phyloP scores from a whole-genome alignment of 257 asterid genomes.

The Solanum chiquidenum region DNA sequence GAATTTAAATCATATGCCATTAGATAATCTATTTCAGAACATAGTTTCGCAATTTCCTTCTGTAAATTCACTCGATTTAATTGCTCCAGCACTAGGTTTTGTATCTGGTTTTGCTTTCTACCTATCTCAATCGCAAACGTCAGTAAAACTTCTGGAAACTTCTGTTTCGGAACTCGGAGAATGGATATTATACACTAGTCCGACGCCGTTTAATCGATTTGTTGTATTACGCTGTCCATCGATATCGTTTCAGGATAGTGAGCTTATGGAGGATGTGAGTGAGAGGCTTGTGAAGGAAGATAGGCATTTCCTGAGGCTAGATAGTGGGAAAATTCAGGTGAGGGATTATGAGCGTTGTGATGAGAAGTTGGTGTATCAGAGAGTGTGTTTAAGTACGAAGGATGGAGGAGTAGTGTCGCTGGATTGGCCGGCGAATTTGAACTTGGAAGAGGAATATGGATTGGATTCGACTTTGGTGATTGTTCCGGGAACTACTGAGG shows the following conservation, averaged over 20 bases:
- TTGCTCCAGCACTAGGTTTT: slow-evolving; percentile 64
- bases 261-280: slow-evolving; percentile 47
- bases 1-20: slow-evolving; percentile 17
- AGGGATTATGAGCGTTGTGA: slow-evolving; percentile 20
- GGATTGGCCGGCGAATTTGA: slow-evolving; percentile 94
- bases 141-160: not conserved
- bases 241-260: slow-evolving; percentile 51
- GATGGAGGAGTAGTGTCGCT: slow-evolving; percentile 86
- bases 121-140: slow-evolving; percentile 19
- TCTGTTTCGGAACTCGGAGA: slow-evolving; percentile 40
- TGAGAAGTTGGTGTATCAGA: slow-evolving; percentile 64
- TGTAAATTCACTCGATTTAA: slow-evolving; percentile 25
- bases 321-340: slow-evolving; percentile 44
- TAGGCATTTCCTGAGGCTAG: slow-evolving; percentile 57
- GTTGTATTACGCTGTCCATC: slow-evolving; percentile 84
- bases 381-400: slow-evolving; percentile 58
- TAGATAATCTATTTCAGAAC: slow-evolving; percentile 33
- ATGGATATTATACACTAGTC: slow-evolving; percentile 74
- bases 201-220: slow-evolving; percentile 91
- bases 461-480: slow-evolving; percentile 71
- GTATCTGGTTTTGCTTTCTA: slow-evolving; percentile 61
- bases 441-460: slow-evolving; percentile 73
- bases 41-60: slow-evolving; percentile 50
- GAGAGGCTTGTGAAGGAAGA: slow-evolving; percentile 69
- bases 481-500: slow-evolving; percentile 82